Conservation (phyloP, 1,139 yeast species). For the Saccharomyces hybrid region DNA sequence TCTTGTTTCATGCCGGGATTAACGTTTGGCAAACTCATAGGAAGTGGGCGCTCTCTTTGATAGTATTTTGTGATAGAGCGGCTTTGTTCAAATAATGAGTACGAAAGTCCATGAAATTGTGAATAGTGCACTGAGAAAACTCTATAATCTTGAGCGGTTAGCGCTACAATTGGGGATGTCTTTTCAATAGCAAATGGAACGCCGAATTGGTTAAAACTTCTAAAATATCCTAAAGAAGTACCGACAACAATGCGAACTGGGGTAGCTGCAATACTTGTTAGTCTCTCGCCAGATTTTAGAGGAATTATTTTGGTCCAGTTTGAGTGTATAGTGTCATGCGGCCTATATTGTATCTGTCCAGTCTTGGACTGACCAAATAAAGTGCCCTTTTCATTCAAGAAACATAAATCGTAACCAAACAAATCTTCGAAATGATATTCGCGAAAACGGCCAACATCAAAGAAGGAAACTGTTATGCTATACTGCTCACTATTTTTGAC, state of each 20-base stretch:
- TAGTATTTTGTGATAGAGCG: constrained; percentile 30
- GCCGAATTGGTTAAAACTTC: constrained; percentile 50
- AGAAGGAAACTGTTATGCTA: constrained; percentile 77
- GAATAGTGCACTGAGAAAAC: constrained; percentile 28
- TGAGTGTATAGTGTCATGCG: constrained; percentile 35
- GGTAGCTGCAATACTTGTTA: constrained; percentile 47
- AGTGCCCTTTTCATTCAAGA: constrained; percentile 59
- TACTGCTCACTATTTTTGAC: constrained; percentile 57
- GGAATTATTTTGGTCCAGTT: constrained; percentile 39
- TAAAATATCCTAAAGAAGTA: constrained; percentile 50
- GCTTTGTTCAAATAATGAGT: constrained; percentile 26
- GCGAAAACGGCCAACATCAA: constrained; percentile 68
- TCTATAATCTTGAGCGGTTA: constrained; percentile 38
- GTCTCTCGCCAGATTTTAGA: constrained; percentile 38
- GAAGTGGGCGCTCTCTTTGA: constrained; percentile 28
- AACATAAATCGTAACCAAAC: constrained; percentile 64
- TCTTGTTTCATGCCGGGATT: constrained; percentile 13
- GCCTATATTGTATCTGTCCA: constrained; percentile 37
- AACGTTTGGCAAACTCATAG: constrained; percentile 20
- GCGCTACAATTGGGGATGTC: constrained; percentile 48
- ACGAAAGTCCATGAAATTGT: constrained; percentile 24
- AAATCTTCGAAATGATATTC: constrained; percentile 84
- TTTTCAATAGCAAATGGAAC: constrained; percentile 46
- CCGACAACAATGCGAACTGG: constrained; percentile 44
- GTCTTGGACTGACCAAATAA: constrained; percentile 47